Evolutionary conservation across 768 basidiomycete genomes (phyloP).

Genomic region (Serendipita sp.): DNA sequence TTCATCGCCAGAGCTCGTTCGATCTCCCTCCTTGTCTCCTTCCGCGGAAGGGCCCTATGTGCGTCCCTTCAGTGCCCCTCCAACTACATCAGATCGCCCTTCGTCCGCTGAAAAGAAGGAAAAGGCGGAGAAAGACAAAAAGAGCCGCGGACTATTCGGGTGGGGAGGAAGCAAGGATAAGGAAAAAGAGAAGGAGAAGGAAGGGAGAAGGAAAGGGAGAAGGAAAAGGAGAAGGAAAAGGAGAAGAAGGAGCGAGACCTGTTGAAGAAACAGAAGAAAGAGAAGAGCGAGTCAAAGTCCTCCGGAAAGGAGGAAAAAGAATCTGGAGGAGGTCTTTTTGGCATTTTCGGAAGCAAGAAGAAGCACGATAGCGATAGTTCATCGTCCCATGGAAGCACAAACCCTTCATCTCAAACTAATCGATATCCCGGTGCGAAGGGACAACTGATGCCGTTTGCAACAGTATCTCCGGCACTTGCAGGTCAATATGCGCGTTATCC

Average conservation of each 20-base stretch:
- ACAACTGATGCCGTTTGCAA: conserved; percentile 37
- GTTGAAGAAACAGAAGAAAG: conserved; percentile 30
- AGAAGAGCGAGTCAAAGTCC: conserved; percentile 21
- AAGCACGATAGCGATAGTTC: conserved; percentile 67
- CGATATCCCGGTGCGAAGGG: not conserved
- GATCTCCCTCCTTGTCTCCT: conserved; percentile 15
- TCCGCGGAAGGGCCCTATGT: conserved; percentile 14
- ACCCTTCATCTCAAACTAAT: not conserved
- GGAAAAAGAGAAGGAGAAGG: conserved; percentile 28
- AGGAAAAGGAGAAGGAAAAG: conserved; percentile 29
- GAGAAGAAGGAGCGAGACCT: conserved; percentile 23
- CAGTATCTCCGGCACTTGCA: conserved; percentile 28
- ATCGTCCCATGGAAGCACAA: not conserved
- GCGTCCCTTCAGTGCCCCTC: conserved; percentile 19
- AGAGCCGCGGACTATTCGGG: conserved; percentile 42
- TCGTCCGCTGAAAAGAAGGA: conserved; percentile 28
- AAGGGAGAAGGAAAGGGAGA: conserved; percentile 11
- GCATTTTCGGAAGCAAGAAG: conserved; percentile 74
- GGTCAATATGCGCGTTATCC: conserved; percentile 67
- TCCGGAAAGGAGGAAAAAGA: conserved; percentile 27
- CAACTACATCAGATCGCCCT: conserved; percentile 13
- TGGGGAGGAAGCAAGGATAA: conserved; percentile 51
- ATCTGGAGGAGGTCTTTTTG: conserved; percentile 69
- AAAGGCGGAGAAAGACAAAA: conserved; percentile 43
- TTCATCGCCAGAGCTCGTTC: conserved; percentile 8